Conservation (phyloP, 148 eudicot species). For the Euryodendron excelsum region DNA sequence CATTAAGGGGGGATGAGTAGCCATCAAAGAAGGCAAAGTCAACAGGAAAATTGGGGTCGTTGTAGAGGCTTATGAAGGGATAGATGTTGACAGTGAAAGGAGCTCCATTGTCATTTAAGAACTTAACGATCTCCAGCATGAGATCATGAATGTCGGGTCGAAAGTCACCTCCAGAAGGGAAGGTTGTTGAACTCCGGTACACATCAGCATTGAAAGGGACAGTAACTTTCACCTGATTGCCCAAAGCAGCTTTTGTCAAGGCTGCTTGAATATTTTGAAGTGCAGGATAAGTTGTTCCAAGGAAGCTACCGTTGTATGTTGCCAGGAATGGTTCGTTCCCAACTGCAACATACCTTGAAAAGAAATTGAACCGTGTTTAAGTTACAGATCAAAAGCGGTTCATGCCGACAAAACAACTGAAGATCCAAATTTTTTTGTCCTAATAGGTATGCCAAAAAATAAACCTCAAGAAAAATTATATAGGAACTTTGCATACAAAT, state of each 20-base stretch:
- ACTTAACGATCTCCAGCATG: constrained; percentile 31
- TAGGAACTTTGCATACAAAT: no score
- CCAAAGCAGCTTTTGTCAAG: constrained; percentile 66
- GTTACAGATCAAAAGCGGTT: neutral
- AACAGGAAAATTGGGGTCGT: constrained; percentile 38
- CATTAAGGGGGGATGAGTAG: constrained; percentile 30
- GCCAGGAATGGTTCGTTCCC: constrained; percentile 79
- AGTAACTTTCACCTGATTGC: constrained; percentile 59
- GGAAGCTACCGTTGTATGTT: constrained; percentile 58
- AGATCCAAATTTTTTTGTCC: neutral
- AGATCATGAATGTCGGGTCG: constrained; percentile 38
- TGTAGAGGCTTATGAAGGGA: constrained; percentile 48
- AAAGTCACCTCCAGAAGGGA: constrained; percentile 47
- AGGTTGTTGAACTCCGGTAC: constrained; percentile 32
- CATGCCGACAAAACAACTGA: neutral
- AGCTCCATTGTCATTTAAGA: constrained; percentile 32
- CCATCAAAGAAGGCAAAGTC: constrained; percentile 53
- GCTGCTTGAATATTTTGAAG: constrained; percentile 77
- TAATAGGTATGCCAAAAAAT: neutral
- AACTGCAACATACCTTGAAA: constrained; percentile 69
- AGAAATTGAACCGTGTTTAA: neutral
- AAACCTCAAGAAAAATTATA: neutral
- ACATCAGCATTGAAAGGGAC: constrained; percentile 75
- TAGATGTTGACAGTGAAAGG: constrained; percentile 54
- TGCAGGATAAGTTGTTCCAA: constrained; percentile 57